phyloP scores from a whole-genome alignment of 306 rosid species.

The Acmispon strigosus region DNA sequence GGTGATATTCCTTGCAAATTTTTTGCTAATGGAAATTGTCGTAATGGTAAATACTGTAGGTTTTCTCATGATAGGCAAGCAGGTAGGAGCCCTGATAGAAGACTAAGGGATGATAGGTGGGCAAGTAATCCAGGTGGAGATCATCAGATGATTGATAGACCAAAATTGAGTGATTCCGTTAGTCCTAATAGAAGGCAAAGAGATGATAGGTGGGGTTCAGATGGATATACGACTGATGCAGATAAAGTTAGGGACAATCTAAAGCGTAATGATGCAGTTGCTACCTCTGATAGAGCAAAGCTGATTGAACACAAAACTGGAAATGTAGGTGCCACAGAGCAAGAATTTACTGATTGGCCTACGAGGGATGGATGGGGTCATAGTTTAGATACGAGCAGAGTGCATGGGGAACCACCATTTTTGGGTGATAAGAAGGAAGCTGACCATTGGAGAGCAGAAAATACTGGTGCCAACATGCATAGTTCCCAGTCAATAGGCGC shows the following conservation, averaged over 20 bases:
- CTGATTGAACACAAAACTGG: constrained; percentile 42
- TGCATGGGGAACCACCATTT: constrained; percentile 29
- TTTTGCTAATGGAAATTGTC: constrained; percentile 83
- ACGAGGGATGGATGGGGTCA: constrained; percentile 39
- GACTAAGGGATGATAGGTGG: constrained; percentile 55
- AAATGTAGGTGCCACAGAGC: constrained; percentile 35
- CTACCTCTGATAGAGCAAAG: constrained; percentile 38
- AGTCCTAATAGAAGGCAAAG: constrained; percentile 69
- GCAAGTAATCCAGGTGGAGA: constrained; percentile 44
- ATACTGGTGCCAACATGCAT: constrained; percentile 27
- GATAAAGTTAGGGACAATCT: constrained; percentile 40
- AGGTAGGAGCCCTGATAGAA: constrained; percentile 65
- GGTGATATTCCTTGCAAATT: constrained; percentile 69
- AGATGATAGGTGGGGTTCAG: constrained; percentile 47
- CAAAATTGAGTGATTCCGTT: constrained; percentile 41
- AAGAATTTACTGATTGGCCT: constrained; percentile 43
- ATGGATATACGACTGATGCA: constrained; percentile 33
- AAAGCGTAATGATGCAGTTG: constrained; percentile 36
- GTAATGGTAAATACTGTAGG: constrained; percentile 80
- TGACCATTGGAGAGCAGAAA: constrained; percentile 43
- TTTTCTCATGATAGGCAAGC: constrained; percentile 76
- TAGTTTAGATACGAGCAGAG: constrained; percentile 40
- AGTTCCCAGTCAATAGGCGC: constrained; percentile 40
- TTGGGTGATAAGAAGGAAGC: constrained; percentile 52
- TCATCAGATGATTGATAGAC: constrained; percentile 38